Percentiles rank a stretch among this genome's conserved stretches.
Evolutionary conservation across 768 basidiomycete genomes (phyloP).

Genomic region (Suillus clintonianus): DNA sequence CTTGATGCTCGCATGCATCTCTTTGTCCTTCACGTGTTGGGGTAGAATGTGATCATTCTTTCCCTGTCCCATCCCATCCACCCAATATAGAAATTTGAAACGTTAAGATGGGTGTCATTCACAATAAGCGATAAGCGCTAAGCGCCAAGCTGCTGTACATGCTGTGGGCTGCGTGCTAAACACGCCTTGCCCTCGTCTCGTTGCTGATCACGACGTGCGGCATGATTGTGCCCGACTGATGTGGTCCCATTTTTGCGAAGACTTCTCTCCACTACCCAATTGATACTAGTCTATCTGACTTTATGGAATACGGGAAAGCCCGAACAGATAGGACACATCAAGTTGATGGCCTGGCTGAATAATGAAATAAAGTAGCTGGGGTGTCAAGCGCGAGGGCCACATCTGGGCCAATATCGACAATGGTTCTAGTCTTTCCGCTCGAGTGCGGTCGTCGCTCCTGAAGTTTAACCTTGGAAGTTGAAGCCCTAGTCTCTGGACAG

Average conservation of each 20-base stretch:
- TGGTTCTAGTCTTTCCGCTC: not conserved
- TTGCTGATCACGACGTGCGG: not conserved
- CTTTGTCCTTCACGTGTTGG: not conserved
- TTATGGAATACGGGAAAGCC: slow-evolving; percentile 60
- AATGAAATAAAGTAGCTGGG: not conserved
- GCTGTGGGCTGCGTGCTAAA: not conserved
- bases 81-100: not conserved
- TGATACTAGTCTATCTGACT: slow-evolving; percentile 13
- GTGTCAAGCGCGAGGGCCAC: not conserved
- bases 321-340: slow-evolving; percentile 86
- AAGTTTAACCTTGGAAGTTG: not conserved
- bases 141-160: no score
- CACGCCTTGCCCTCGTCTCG: not conserved
- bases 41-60: not conserved
- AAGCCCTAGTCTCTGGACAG: not conserved
- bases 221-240: not conserved
- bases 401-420: not conserved
- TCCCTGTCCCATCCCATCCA: not conserved
- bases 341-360: no score
- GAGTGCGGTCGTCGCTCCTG: not conserved
- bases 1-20: not conserved
- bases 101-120: not conserved
- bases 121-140: not conserved
- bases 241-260: not conserved
- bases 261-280: slow-evolving; percentile 22